Conservation (phyloP, 306 rosid species). For the Arachis stenosperma region DNA sequence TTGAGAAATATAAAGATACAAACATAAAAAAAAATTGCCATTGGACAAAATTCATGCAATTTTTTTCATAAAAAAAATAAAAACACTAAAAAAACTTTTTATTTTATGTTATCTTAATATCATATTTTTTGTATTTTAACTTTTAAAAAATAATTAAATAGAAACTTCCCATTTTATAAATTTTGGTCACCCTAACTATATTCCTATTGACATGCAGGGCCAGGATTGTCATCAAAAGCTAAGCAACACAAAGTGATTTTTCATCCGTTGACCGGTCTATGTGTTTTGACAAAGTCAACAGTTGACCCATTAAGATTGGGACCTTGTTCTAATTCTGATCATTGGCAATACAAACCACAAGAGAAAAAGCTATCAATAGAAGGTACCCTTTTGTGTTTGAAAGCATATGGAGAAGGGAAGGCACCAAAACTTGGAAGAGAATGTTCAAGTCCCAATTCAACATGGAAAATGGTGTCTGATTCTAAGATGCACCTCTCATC, state of each 20-base stretch:
- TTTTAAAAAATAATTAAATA: too few species aligned
- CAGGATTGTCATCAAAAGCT: conserved; percentile 43
- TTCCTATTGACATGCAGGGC: conserved; percentile 54
- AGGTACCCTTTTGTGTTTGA: conserved; percentile 74
- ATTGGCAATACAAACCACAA: conserved; percentile 56
- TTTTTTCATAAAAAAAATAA: too few species aligned
- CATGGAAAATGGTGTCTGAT: conserved; percentile 68
- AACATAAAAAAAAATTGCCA: too few species aligned
- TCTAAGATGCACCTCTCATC: conserved; percentile 68
- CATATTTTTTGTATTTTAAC: too few species aligned
- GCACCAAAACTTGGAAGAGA: conserved; percentile 48
- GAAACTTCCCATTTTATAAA: too few species aligned
- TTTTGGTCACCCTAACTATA: not conserved
- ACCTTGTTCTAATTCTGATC: conserved; percentile 61
- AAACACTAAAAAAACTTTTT: too few species aligned
- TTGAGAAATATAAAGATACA: too few species aligned
- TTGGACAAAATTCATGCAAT: too few species aligned
- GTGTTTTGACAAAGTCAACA: conserved; percentile 49
- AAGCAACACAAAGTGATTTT: conserved; percentile 53
- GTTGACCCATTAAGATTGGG: conserved; percentile 58
- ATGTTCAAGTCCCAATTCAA: conserved; percentile 49
- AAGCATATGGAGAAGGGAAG: conserved; percentile 46
- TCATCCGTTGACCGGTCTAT: conserved; percentile 71
- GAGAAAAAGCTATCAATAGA: conserved; percentile 45
- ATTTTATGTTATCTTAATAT: too few species aligned